Evolutionary conservation across 139 green algal species (phyloP).

Genomic region (Tetraselmis chui): DNA sequence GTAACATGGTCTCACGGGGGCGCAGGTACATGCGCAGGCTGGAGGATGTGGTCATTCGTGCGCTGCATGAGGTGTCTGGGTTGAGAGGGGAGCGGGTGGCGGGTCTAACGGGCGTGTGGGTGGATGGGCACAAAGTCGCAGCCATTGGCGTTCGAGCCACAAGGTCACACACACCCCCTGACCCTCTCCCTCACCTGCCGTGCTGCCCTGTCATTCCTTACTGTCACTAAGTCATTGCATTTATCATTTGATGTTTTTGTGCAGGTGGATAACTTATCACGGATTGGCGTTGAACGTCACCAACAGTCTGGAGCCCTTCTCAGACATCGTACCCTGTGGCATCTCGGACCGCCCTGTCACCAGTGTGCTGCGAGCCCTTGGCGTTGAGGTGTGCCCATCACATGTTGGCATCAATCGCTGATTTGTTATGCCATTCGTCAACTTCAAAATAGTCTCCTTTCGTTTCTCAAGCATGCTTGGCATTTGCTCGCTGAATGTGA

Average conservation of each 20-base stretch:
- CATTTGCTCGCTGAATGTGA: too few species aligned
- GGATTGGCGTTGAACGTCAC: constrained; percentile 70
- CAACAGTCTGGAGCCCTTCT: constrained; percentile 50
- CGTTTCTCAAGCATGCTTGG: neutral
- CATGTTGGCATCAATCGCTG: too few species aligned
- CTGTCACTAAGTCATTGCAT: too few species aligned
- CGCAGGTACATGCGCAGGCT: constrained; percentile 51
- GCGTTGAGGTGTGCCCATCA: neutral
- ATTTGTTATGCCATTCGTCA: neutral
- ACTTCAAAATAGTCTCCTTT: neutral
- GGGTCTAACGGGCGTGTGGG: constrained; percentile 74
- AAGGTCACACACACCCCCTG: too few species aligned
- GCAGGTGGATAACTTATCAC: constrained; percentile 81
- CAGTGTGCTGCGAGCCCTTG: constrained; percentile 18
- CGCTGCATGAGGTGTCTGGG: constrained; percentile 35
- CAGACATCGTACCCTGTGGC: constrained; percentile 68
- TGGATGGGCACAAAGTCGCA: constrained; percentile 54
- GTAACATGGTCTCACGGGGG: too few species aligned
- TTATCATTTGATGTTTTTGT: too few species aligned
- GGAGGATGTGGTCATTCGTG: constrained; percentile 45
- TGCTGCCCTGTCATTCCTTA: too few species aligned
- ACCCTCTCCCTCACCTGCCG: too few species aligned
- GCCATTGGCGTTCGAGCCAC: constrained; percentile 64
- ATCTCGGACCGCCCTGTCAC: constrained; percentile 47
- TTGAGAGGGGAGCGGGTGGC: constrained; percentile 40